phyloP scores from a whole-genome alignment of 2,329 filamentous ascomycete genomes.

The Corinectria fuckeliana region DNA sequence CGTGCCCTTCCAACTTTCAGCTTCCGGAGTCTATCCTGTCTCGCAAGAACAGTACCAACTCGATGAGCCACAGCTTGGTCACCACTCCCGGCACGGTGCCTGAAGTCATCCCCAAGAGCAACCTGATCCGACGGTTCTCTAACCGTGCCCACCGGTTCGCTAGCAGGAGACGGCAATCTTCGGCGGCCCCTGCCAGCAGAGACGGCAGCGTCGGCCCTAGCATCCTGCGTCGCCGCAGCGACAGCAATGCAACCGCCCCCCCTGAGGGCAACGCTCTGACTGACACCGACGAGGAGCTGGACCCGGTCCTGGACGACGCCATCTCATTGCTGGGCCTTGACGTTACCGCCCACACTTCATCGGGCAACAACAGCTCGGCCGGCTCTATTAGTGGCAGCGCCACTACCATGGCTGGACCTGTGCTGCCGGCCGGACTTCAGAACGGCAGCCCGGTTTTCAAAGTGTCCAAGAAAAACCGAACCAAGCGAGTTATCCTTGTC shows the following conservation, averaged over 20 bases:
- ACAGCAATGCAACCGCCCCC: slow-evolving; percentile 79
- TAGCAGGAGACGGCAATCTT: slow-evolving; percentile 75
- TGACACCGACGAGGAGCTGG: slow-evolving; percentile 60
- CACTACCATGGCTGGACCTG: slow-evolving; percentile 65
- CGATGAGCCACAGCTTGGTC: slow-evolving; percentile 67
- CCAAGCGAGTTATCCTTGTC: slow-evolving; percentile 72
- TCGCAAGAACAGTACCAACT: slow-evolving; percentile 64
- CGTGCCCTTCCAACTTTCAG: slow-evolving; percentile 63
- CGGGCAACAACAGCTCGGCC: slow-evolving; percentile 55
- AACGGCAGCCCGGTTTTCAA: slow-evolving; percentile 82
- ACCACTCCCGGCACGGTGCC: slow-evolving; percentile 63
- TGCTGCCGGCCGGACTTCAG: slow-evolving; percentile 78
- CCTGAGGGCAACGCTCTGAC: slow-evolving; percentile 53
- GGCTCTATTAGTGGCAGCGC: slow-evolving; percentile 54
- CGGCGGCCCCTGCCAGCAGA: slow-evolving; percentile 75
- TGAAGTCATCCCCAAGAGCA: slow-evolving; percentile 55
- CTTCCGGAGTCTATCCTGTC: slow-evolving; percentile 76
- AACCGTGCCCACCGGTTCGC: slow-evolving; percentile 77
- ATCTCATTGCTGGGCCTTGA: slow-evolving; percentile 51
- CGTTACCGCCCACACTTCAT: slow-evolving; percentile 53
- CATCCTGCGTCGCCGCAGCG: slow-evolving; percentile 84
- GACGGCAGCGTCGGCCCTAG: slow-evolving; percentile 90
- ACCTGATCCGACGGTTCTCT: slow-evolving; percentile 83
- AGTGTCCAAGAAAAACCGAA: slow-evolving; percentile 81
- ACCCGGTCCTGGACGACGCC: slow-evolving; percentile 42